Base-by-base conservation (phyloP, 2,329 filamentous ascomycete genomes). In the Aquanectria penicillioides region DNA sequence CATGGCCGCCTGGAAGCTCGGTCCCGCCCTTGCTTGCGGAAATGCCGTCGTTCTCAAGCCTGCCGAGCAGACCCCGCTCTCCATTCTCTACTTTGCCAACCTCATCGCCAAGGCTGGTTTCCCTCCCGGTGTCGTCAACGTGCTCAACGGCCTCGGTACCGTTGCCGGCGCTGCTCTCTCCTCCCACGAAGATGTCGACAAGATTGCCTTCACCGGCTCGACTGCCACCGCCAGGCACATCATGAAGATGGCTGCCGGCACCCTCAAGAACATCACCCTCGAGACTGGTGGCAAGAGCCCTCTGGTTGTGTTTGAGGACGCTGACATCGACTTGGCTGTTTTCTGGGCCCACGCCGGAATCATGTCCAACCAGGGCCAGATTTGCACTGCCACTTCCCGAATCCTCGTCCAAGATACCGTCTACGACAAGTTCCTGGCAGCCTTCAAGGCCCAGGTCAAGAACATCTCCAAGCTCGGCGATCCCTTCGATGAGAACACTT, bases 161-260 rank as follows among this genome's bases (percentile, higher is more conserved):
- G 86, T 87, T 43, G 88, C 89, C 1, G 91, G 91, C 10, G 81
- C 86, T 3, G 87, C 89, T 1, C 81, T 93, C 15, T 88, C 87
- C 2, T 80, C 82, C 40, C 91, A 94, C 72, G 75, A 85, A n/a
- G 84, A 83, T 41, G 82, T 94, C 26, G 88, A 92, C 71, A 93
- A 93, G 79, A 81, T 94, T 59, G 89, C 90, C 2, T 94, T 94
- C 66, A 94, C 91, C 0, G 91, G 91, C 36, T 90, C 87, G 8
- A 93, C 91, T 0, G 78, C 79, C 2, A 93, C 90, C 0, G 91
- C 88, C 13, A 86, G 86, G 57, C 83, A 89, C 61, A 91, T 93
- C 62, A 92, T 93, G 89, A 91, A 91, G 73, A 82, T 85, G 74
- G 90, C 90, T 0, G 82, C 86, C n/a, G 76, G 83, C 2, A 91